phyloP scores from a whole-genome alignment of 345 rosid species.

The Eucalyptus cloeziana region DNA sequence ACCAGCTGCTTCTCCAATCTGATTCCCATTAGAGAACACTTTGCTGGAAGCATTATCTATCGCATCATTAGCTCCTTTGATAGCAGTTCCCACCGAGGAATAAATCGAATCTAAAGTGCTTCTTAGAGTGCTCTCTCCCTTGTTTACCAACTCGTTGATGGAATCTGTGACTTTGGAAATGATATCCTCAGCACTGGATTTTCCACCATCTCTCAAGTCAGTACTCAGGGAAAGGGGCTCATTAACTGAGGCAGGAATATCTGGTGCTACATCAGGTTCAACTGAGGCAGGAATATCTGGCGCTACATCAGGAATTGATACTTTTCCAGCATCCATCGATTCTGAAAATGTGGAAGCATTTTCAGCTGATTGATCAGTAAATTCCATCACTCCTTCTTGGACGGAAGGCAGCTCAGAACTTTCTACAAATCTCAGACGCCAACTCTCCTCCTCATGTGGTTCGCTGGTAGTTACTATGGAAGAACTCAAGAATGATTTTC shows the following conservation, averaged over 20 bases:
- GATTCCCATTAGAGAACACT: slow-evolving; percentile 39
- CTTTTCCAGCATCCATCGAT: slow-evolving; percentile 26
- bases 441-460: not conserved
- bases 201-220: slow-evolving; percentile 19
- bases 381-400: slow-evolving; percentile 19
- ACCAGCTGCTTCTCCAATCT: slow-evolving; percentile 41
- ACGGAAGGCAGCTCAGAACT: slow-evolving; percentile 13
- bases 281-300: slow-evolving; percentile 19
- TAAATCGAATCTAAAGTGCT: slow-evolving; percentile 43
- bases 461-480: slow-evolving; percentile 7
- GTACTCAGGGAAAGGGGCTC: slow-evolving; percentile 18
- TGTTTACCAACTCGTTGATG: slow-evolving; percentile 31
- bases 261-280: slow-evolving; percentile 13
- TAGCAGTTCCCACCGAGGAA: slow-evolving; percentile 42
- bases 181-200: slow-evolving; percentile 40
- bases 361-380: slow-evolving; percentile 19
- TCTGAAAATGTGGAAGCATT: slow-evolving; percentile 12
- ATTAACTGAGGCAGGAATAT: slow-evolving; percentile 17
- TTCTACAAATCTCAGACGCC: slow-evolving; percentile 33
- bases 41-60: slow-evolving; percentile 37
- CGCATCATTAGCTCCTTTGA: slow-evolving; percentile 43
- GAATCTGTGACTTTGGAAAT: slow-evolving; percentile 31
- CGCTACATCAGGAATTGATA: slow-evolving; percentile 8
- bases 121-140: slow-evolving; percentile 42
- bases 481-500: slow-evolving; percentile 21